Conservation (phyloP, 1,284 basidiomycete genomes). For the Waitea zeae region DNA sequence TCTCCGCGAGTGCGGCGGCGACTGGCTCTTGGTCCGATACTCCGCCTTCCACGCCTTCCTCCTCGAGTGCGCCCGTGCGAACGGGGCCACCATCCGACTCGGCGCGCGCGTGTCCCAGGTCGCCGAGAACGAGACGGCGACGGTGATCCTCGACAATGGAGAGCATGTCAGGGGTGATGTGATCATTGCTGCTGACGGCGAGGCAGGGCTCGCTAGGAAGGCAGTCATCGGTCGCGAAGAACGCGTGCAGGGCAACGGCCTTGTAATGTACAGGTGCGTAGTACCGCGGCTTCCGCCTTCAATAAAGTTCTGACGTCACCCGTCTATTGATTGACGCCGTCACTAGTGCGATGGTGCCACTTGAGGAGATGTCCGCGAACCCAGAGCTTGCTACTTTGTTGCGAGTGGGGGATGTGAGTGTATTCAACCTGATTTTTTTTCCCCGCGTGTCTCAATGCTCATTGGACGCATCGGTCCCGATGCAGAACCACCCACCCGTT, state of each 20-base stretch:
- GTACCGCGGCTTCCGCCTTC: constrained; percentile 1
- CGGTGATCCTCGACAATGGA: constrained; percentile 23
- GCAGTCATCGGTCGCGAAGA: constrained; percentile 13
- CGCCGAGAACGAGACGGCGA: constrained; percentile 15
- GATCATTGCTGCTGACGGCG: constrained; percentile 50
- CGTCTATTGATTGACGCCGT: no score
- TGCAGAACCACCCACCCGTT: no score
- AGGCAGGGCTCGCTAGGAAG: constrained; percentile 17
- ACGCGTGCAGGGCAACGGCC: constrained; percentile 8
- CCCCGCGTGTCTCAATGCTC: no score
- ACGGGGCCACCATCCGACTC: constrained; percentile 24
- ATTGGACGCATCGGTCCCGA: no score
- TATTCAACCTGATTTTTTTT: no score
- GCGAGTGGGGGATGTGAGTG: no score
- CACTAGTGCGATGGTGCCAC: no score
- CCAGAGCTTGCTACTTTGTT: no score
- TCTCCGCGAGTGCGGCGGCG: constrained; percentile 32
- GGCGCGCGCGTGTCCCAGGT: constrained; percentile 22
- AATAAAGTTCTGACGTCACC: constrained; percentile 1
- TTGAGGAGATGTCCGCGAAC: no score
- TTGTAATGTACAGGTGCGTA: constrained; percentile 28
- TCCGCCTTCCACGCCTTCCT: constrained; percentile 17
- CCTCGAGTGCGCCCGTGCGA: constrained; percentile 24
- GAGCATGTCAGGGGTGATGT: constrained; percentile 31
- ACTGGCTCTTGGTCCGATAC: constrained; percentile 31